phyloP scores from a whole-genome alignment of 1,284 basidiomycete species.

The Xerocomus amazonicus region DNA sequence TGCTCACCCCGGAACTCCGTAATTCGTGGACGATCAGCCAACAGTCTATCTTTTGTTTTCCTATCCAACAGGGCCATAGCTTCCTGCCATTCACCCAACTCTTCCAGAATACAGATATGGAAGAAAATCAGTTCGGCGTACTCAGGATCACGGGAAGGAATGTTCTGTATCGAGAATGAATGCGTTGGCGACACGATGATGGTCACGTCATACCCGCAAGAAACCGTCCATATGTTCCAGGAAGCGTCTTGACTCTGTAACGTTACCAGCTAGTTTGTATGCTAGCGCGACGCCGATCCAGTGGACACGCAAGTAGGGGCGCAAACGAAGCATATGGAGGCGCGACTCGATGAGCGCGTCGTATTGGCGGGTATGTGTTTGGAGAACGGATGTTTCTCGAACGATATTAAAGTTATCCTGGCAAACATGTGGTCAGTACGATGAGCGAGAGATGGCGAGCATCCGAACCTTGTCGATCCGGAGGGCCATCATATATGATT shows the following conservation, averaged over 20 bases:
- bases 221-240: conserved; percentile 66
- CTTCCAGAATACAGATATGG: conserved; percentile 77
- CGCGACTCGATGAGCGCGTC: conserved; percentile 81
- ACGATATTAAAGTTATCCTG: conserved; percentile 94
- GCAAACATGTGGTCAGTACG: conserved; percentile 6
- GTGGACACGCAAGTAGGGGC: conserved; percentile 83
- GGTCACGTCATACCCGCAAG: conserved; percentile 44
- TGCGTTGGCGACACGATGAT: background rate
- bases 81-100: conserved; percentile 63
- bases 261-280: conserved; percentile 80
- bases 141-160: conserved; percentile 78
- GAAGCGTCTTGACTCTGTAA: conserved; percentile 68
- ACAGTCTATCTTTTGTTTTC: conserved; percentile 59
- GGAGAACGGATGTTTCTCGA: conserved; percentile 86
- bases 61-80: conserved; percentile 63
- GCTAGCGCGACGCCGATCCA: conserved; percentile 92
- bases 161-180: conserved; percentile 45
- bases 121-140: conserved; percentile 85
- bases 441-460: background rate
- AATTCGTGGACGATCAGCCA: conserved; percentile 70
- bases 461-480: conserved; percentile 80
- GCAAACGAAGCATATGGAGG: conserved; percentile 73
- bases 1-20: conserved; percentile 67
- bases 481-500: conserved; percentile 80
- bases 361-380: conserved; percentile 87